These are phyloP conservation scores for Colletotrichum shisoi DNA, from an alignment of 2,329 filamentous ascomycete species.

Conservation along the genomic window DNA sequence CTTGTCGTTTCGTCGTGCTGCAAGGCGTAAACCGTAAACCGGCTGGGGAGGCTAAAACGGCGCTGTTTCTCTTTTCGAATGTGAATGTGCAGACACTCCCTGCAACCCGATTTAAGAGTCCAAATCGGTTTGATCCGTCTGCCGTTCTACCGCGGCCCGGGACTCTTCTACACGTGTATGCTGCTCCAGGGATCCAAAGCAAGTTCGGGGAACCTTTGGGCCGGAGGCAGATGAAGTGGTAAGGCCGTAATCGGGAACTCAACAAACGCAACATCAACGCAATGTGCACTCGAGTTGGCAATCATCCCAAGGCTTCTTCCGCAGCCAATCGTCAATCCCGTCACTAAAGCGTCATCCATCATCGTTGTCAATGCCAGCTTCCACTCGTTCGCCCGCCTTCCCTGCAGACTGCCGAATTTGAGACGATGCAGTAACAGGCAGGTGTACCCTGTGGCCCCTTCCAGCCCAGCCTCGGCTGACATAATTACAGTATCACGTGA, in stretches of 20 bases:
- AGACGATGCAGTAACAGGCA: neutral
- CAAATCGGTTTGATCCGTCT: neutral
- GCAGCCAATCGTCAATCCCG: neutral
- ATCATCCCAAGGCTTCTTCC: neutral
- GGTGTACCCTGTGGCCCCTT: neutral
- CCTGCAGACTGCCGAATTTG: neutral
- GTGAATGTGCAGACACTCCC: neutral
- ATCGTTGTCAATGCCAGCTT: neutral
- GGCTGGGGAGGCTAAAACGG: slow-evolving; percentile 3
- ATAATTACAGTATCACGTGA: slow-evolving; percentile 49
- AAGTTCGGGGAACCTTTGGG: slow-evolving; percentile 24
- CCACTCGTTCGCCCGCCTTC: neutral
- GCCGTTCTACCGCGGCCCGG: neutral
- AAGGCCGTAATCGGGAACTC: slow-evolving; percentile 5
- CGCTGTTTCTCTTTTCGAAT: neutral
- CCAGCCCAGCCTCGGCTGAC: slow-evolving; percentile 42
- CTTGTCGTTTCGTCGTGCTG: neutral
- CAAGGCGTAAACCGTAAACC: neutral
- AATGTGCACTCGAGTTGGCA: slow-evolving; percentile 18
- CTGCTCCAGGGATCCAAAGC: neutral
- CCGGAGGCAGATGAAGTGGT: slow-evolving; percentile 14
- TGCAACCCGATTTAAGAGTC: neutral
- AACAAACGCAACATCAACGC: slow-evolving; percentile 4
- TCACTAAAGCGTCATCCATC: slow-evolving; percentile 4
- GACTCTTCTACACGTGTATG: neutral